Base-by-base conservation (phyloP, 306 rosid genomes). In the Acacia confusa region DNA sequence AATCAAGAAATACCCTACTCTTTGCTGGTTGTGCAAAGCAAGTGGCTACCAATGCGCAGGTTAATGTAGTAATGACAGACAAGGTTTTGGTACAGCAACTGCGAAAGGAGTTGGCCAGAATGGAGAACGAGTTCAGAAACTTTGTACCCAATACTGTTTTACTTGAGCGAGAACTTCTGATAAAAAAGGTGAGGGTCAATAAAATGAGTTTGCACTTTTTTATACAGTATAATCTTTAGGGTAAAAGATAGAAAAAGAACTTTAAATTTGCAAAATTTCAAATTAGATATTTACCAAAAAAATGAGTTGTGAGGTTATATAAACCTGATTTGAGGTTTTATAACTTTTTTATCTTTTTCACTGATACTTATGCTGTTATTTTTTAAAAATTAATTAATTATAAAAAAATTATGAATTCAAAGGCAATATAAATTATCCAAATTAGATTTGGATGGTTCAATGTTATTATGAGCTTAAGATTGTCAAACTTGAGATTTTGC, bases 1-100 rank as follows among this genome's bases (percentile, higher is more conserved):
- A 95, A 86, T 91, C 99, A 48, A 93, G 89, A 83, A 95, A 93
- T 84, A 89, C 99, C 41, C 86, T 95, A 48, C 82, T 91, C 72
- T 95, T 95, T 73, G 99, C 99, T 75, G 87, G 88, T 71, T 88
- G 97, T 63, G 99, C 99, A 24, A 91, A 93, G 74, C 91, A 90
- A 86, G 99, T 95, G 81, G 74, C 91, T 73, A 95, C 97, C 25
- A 90, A 95, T 88, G 97, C 99, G 80, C 86, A 83, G 74, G 95
- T 95, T 79, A 95, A 93, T 74, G 85, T 90, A 69, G 81, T 95
- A 63, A 79, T 82, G 84, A 89, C 99, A 44, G 99, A 95, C 86
- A 95, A 95, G 86, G 87, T 88, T 60, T 79, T 93, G 92, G 97
- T 95, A 55, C 91, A 89, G 87, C 97, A 87, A 83, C 85, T 95